Base-by-base conservation (phyloP, 495 filamentous ascomycete genomes). In the Xylaria longipes region DNA sequence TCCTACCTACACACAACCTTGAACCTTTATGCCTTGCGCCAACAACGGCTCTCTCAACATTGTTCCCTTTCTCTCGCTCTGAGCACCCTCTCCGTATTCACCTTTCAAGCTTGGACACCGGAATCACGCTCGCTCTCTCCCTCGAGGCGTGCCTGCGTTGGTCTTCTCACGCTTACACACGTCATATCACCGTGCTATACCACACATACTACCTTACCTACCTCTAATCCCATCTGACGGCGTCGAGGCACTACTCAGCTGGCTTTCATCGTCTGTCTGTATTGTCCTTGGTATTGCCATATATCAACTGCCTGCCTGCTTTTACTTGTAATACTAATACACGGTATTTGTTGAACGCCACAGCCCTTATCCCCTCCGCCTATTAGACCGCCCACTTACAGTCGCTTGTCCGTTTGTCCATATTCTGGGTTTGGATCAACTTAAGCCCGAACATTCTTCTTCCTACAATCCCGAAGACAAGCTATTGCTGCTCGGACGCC, bases 291-390 rank as follows among this genome's bases (percentile, higher is more conserved):
- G 29, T 58, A 41, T 11, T 20, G 17, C 45, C 57, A 35, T 60
- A 33, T 17, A 64, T 35, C 46, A 1, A 20, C 56, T 33, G 14
- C 12, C 60, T 37, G 3, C 17, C 50, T 56, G 37, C 25, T n/a
- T 39, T 31, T 37, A 52, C 37, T 64, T 54, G 9, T 63, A 70
- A 70, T 64, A 64, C 58, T 70, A 56, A 70, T 64, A 31, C 33
- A 41, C 64, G 39, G 31, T 43, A 48, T 70, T 56, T 33, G 48
- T 31, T 46, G 3, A 39, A 15, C 45, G 14, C 46, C 46, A 29
- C n/a, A 48, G 22, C 45, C 31, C 45, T 58, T 57, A 46, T 25
- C n/a, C n/a, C 35, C 41, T 22, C 43, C 35, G 7, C 20, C 25
- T 41, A 14, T n/a, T 58, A 29, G 22, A 43, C 68, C 31, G 6